Conservation (phyloP, 352 stramenopile species). For the Thraustochytrium sp. region DNA sequence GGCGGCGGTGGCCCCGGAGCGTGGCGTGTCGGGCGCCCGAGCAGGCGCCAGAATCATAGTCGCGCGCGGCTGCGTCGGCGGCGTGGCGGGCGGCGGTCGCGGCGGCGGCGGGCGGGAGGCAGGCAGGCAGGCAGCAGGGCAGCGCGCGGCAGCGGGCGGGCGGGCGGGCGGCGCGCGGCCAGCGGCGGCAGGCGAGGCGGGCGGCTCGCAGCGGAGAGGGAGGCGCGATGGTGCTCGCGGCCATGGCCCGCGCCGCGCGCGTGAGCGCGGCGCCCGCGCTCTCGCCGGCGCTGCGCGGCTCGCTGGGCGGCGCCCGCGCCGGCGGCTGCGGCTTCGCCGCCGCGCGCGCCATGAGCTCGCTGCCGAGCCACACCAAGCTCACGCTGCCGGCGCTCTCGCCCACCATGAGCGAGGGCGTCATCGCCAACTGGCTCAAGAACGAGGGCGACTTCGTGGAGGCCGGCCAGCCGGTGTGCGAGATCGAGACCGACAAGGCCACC, state of each 20-base stretch:
- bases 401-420: conserved; percentile 89
- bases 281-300: background rate
- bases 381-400: conserved; percentile 92
- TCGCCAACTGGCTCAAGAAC: conserved; percentile 85
- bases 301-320: background rate
- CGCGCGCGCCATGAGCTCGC: background rate
- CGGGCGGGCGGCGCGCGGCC: too few species aligned
- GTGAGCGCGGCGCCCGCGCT: too few species aligned
- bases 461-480: conserved; percentile 56
- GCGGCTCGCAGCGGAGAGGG: too few species aligned
- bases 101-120: too few species aligned
- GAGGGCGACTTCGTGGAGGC: conserved; percentile 39
- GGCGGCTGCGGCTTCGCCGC: background rate
- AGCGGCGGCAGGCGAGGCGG: background rate
- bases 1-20: too few species aligned
- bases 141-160: background rate
- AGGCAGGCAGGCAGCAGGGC: too few species aligned
- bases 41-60: too few species aligned
- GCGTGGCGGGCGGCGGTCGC: too few species aligned
- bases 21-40: too few species aligned
- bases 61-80: too few species aligned
- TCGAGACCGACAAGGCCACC: conserved; percentile 98
- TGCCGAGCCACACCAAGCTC: conserved; percentile 65
- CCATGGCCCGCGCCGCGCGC: too few species aligned
- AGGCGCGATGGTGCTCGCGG: too few species aligned